A percentile compares a stretch with the other conserved stretches of the same genome.
Evolutionary conservation across 1,284 basidiomycete species (phyloP).

Genomic region (Ganoderma lingzhi): DNA sequence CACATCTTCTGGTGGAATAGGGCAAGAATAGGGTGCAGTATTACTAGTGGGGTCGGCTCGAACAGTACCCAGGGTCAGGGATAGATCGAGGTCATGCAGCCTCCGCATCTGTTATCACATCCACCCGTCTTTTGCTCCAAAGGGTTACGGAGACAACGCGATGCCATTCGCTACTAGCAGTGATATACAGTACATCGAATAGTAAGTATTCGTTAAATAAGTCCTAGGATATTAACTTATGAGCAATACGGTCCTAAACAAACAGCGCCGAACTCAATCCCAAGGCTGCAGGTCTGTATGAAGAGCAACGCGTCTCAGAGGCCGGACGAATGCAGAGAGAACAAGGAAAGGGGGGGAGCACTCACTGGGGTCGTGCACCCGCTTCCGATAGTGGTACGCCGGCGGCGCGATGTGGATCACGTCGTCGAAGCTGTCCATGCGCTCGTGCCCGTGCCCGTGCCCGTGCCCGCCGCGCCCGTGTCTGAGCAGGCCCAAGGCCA

Average conservation of each 20-base stretch:
- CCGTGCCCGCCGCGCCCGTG: no score
- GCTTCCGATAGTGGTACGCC: slow-evolving; percentile 30
- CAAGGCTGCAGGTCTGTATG: slow-evolving; percentile 12
- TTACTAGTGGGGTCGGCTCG: no score
- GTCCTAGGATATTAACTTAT: not conserved
- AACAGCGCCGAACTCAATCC: slow-evolving; percentile 7
- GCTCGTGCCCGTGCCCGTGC: slow-evolving; percentile 1
- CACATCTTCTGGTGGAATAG: no score
- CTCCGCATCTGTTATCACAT: no score
- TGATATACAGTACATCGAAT: not conserved
- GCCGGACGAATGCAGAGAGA: not conserved
- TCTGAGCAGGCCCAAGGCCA: no score
- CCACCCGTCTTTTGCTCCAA: no score
- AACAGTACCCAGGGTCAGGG: no score
- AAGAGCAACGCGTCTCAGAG: not conserved
- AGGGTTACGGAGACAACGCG: not conserved
- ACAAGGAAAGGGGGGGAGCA: not conserved
- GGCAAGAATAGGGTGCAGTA: no score
- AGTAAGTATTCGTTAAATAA: not conserved
- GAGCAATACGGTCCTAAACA: not conserved
- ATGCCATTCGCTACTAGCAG: not conserved
- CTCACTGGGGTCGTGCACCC: slow-evolving; percentile 28
- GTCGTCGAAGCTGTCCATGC: slow-evolving; percentile 4
- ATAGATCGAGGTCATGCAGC: no score
- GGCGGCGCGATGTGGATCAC: slow-evolving; percentile 6